Conservation (phyloP, 2,329 filamentous ascomycete species). For the Chlorencoelia australis region DNA sequence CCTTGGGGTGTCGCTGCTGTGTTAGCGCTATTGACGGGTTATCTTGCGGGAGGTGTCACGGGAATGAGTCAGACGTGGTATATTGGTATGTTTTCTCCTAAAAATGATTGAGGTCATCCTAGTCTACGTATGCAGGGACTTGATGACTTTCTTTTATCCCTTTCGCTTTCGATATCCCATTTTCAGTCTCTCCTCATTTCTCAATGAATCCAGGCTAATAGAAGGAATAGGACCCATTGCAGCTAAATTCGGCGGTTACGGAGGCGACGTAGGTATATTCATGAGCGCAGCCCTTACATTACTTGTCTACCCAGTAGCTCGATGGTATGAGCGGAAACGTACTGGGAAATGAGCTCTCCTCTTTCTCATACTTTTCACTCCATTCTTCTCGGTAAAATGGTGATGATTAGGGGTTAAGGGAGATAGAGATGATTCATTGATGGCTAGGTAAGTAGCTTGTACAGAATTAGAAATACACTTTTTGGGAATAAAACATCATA, state of each 20-base stretch:
- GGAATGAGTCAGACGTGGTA: slow-evolving; percentile 26
- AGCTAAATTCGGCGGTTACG: slow-evolving; percentile 19
- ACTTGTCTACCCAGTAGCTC: slow-evolving; percentile 19
- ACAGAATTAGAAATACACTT: too few relatives aligned
- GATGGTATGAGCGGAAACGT: slow-evolving; percentile 22
- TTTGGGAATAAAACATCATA: too few relatives aligned
- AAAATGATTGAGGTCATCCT: too few relatives aligned
- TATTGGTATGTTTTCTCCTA: slow-evolving; percentile 15
- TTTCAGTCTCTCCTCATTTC: background rate
- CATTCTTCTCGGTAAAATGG: too few relatives aligned
- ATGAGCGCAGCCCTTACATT: slow-evolving; percentile 20
- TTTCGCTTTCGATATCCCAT: too few relatives aligned
- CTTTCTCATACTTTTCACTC: background rate
- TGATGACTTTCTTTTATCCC: too few relatives aligned
- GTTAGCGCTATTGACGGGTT: slow-evolving; percentile 19
- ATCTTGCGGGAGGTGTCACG: slow-evolving; percentile 23
- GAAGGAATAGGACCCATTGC: slow-evolving; percentile 20
- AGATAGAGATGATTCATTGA: too few relatives aligned
- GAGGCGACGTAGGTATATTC: slow-evolving; percentile 25
- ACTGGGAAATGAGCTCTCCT: slow-evolving; percentile 12
- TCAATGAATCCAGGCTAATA: background rate
- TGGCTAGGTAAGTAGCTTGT: too few relatives aligned
- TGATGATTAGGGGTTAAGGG: too few relatives aligned
- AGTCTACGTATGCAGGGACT: too few relatives aligned
- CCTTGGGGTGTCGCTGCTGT: slow-evolving; percentile 24